Conservation (phyloP, 2,329 filamentous ascomycete genomes). For the Monosporascus sp. region DNA sequence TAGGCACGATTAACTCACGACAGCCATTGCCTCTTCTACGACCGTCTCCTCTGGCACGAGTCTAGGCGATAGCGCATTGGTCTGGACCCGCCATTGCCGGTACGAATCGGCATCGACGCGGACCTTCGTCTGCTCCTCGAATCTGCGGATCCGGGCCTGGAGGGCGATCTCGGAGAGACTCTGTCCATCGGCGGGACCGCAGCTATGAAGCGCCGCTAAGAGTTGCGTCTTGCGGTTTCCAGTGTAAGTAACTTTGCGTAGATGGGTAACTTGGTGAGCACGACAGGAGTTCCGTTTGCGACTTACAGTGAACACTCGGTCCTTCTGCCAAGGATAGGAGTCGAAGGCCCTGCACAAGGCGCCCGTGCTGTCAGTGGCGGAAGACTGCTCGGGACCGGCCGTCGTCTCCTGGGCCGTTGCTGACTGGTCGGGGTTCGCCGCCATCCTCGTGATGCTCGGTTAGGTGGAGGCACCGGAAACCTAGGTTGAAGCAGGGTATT, state of each 20-base stretch:
- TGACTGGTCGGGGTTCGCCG: neutral
- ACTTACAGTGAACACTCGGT: constrained; percentile 24
- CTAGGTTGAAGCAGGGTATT: neutral
- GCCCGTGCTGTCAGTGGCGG: constrained; percentile 20
- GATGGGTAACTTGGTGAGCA: no score
- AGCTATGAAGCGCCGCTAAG: constrained; percentile 7
- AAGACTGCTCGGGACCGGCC: constrained; percentile 17
- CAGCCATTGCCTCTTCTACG: constrained; percentile 13
- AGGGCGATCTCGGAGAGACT: constrained; percentile 17
- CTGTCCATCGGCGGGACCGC: constrained; percentile 2
- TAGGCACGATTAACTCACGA: constrained; percentile 8
- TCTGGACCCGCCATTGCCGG: constrained; percentile 19
- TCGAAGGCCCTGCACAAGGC: constrained; percentile 24
- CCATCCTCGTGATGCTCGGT: neutral
- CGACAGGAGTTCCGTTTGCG: neutral
- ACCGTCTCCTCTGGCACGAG: constrained; percentile 21
- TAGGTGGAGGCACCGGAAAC: no score
- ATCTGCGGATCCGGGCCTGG: constrained; percentile 19
- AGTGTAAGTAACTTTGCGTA: no score
- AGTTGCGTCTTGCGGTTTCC: constrained; percentile 14
- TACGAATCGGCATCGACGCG: constrained; percentile 21
- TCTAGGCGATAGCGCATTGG: constrained; percentile 10
- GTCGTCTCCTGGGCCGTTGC: constrained; percentile 1
- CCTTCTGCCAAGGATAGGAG: constrained; percentile 25
- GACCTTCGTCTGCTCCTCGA: constrained; percentile 22